Percentiles rank a stretch among this genome's conserved stretches.
These are phyloP conservation scores for Pichia ethanolica DNA, from an alignment of 805 yeast genomes.

Conservation along the genomic window DNA sequence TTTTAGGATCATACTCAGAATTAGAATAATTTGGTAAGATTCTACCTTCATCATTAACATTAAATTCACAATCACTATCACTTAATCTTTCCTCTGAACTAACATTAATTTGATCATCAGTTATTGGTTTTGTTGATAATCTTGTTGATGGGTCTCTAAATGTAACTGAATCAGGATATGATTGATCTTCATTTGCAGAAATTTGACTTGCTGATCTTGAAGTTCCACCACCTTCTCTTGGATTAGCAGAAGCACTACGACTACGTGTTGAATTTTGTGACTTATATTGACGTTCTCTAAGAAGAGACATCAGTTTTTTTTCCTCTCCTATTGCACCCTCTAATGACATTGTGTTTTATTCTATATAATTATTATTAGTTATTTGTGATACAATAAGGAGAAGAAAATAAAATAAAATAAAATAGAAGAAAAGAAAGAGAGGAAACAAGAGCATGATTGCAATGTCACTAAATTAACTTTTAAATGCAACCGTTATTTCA, in stretches of 20 bases:
- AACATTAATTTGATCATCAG: constrained; percentile 12
- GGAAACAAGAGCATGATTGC: too few species aligned
- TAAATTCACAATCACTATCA: constrained; percentile 54
- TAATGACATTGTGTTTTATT: constrained; percentile 20
- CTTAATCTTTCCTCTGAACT: constrained; percentile 57
- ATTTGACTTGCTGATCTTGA: constrained; percentile 8
- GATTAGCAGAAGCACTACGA: constrained; percentile 12
- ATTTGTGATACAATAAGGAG: too few species aligned
- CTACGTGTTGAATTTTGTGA: constrained; percentile 12
- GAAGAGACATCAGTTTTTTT: constrained; percentile 24
- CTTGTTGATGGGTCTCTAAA: constrained; percentile 72
- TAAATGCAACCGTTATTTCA: too few species aligned
- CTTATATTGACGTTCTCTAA: constrained; percentile 23
- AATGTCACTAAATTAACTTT: too few species aligned
- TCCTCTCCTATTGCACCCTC: constrained; percentile 31
- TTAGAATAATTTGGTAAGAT: constrained; percentile 49
- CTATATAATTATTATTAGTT: too few species aligned
- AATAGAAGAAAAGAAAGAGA: too few species aligned
- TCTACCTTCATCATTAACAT: constrained; percentile 53
- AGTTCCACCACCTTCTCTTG: constrained; percentile 4
- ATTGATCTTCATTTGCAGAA: constrained; percentile 5
- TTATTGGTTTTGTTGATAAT: constrained; percentile 18
- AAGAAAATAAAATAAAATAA: too few species aligned
- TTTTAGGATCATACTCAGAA: constrained; percentile 5
- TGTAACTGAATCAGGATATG: constrained; percentile 45